phyloP scores from a whole-genome alignment of 2,329 filamentous ascomycete genomes.

The Fusarium verticillioides region DNA sequence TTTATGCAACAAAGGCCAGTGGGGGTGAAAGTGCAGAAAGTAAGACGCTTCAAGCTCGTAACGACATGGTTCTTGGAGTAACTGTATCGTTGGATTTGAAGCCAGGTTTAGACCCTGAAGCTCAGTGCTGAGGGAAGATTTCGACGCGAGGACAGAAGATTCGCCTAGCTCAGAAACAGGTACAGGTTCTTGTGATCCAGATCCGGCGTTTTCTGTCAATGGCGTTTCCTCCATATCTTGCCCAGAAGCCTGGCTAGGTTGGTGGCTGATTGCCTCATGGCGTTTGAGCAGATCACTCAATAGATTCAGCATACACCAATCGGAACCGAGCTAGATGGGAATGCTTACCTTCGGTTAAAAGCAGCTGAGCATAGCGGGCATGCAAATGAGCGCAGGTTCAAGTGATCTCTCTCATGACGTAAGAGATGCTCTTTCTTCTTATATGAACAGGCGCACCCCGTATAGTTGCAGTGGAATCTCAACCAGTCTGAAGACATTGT shows the following conservation, averaged over 20 bases:
- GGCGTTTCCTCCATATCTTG: fast-evolving
- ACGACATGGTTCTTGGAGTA: not conserved
- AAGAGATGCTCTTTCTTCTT: not conserved
- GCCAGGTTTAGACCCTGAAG: not conserved
- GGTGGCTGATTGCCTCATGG: not conserved
- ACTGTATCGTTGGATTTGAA: not conserved
- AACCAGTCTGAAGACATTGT: not conserved
- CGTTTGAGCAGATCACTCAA: not conserved
- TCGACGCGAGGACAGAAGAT: fast-evolving
- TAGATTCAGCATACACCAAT: fast-evolving
- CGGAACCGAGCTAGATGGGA: fast-evolving
- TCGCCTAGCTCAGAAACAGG: not conserved
- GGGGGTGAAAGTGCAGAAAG: not conserved
- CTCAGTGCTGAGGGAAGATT: fast-evolving
- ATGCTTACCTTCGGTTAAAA: not conserved
- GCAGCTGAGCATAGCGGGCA: not conserved
- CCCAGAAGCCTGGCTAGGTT: fast-evolving
- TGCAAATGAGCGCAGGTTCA: not conserved
- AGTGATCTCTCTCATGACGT: not conserved
- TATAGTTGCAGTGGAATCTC: not conserved
- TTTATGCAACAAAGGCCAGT: not conserved
- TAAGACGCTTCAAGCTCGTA: not conserved
- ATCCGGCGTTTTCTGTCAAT: not conserved
- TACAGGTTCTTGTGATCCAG: not conserved
- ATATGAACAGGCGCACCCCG: not conserved